Evolutionary conservation across 176 grass and related monocot genomes (phyloP).

Genomic region (Oryza rufipogon): DNA sequence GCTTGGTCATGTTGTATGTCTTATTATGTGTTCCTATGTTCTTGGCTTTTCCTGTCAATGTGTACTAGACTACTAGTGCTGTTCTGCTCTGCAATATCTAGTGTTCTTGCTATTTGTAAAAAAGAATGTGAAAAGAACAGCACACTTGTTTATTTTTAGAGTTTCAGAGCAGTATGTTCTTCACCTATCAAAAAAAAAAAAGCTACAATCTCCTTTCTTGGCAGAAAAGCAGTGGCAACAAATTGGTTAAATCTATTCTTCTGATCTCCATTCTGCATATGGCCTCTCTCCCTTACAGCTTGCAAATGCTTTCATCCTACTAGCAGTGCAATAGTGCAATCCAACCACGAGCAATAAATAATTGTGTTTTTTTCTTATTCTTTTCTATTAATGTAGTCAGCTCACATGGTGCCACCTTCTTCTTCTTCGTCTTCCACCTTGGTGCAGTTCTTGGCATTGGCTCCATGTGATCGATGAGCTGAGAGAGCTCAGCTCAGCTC

Average conservation of each 20-base stretch:
- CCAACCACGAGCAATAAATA: conserved; percentile 30
- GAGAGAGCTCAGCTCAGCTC: conserved; percentile 45
- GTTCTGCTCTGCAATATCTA: not conserved
- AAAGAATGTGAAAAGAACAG: too few relatives aligned
- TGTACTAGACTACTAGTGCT: not conserved
- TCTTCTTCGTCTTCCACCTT: conserved; percentile 2
- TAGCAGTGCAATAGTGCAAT: not conserved
- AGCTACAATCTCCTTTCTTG: not conserved
- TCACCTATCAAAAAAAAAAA: not conserved
- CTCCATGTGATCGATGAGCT: conserved; percentile 18
- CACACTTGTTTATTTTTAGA: not conserved
- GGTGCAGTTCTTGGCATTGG: conserved; percentile 34
- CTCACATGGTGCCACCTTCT: conserved; percentile 41
- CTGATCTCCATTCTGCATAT: not conserved
- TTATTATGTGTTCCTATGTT: not conserved
- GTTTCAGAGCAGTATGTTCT: not conserved
- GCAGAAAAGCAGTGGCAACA: not conserved
- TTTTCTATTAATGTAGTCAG: conserved; percentile 7
- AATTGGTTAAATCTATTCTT: not conserved
- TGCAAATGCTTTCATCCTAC: conserved; percentile 25
- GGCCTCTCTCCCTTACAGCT: conserved; percentile 16
- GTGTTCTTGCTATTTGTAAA: not conserved
- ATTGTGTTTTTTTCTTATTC: not conserved
- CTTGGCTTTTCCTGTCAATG: not conserved
- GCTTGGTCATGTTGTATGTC: not conserved